Base-by-base conservation (phyloP, 176 grass and related monocot species). In the Echinochloa phyllopogon region DNA sequence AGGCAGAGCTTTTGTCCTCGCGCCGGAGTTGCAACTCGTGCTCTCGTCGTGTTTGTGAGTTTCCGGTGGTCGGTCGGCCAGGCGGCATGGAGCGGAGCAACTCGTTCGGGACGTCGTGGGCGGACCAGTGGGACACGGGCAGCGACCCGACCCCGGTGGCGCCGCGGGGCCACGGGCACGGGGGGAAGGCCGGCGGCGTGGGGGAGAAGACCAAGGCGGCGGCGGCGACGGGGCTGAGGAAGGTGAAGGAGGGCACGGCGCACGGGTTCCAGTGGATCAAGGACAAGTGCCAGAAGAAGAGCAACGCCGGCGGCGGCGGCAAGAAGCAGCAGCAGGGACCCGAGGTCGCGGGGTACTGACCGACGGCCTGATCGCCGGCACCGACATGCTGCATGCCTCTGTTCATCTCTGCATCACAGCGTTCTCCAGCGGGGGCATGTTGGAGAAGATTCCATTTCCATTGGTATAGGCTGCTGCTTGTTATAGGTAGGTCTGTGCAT, bases 101-200 rank as follows among this genome's bases (percentile, higher is more conserved):
- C 82, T 92, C 86, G 61, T 81, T 80, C 59, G 94, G 91, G 36
- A 44, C 88, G 70, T 93, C 95, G 41, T 98, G 95, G 95, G 92
- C 95, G 27, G 95, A 98, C 89, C 95, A 97, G 93, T 98, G 95
- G 92, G 95, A 95, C 74, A 84, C 48, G 51, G 82, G 89, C 75
- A 65, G 63, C 72, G 82, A 96, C 79, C 81, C 74, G 15, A 82
- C 41, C 70, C 80, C 87, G 13, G 24, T 8, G 5, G 18, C 56
- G 57, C 6, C 25, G 76, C 38, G 6, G 25, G 38, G 24, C 15
- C 39, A 67, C 38, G 8, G 21, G 11, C 68, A 15, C 21, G 49
- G 21, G 1, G 27, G 71, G 24, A 84, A 80, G 82, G 66, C 72
- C 27, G 49, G 80, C 43, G 78, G 78, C 78, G 78, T 55, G 13